These are phyloP conservation scores for Colletotrichum costaricense DNA, from an alignment of 2,329 filamentous ascomycete genomes.

Conservation along the genomic window DNA sequence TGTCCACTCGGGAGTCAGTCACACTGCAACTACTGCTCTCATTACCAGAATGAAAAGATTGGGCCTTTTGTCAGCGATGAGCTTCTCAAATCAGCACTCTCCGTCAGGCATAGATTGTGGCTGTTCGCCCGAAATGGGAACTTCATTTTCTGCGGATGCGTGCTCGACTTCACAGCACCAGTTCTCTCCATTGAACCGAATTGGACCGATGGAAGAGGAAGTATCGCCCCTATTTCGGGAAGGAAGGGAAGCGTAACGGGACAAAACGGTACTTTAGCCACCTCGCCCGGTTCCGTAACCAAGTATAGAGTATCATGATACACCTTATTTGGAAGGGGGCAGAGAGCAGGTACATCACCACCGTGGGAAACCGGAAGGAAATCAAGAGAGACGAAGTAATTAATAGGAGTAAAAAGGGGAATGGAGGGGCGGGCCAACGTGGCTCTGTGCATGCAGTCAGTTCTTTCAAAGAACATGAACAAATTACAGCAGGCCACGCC, in stretches of 20 bases:
- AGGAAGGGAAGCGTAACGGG: too few species aligned
- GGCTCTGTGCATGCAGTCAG: conserved; percentile 6
- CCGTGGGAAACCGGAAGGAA: not conserved
- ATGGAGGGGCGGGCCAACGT: not conserved
- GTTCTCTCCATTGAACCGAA: not conserved
- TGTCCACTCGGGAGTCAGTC: too few species aligned
- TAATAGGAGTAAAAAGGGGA: not conserved
- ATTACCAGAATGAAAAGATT: not conserved
- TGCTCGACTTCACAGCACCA: not conserved
- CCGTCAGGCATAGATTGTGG: not conserved
- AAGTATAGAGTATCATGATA: not conserved
- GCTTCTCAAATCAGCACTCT: not conserved
- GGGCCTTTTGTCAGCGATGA: not conserved
- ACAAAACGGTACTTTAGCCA: too few species aligned
- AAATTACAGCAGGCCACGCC: not conserved
- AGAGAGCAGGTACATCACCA: not conserved
- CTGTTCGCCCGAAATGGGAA: not conserved
- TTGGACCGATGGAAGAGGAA: not conserved
- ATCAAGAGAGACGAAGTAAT: too few species aligned
- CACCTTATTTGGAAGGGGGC: not conserved
- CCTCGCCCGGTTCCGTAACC: not conserved
- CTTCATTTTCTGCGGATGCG: not conserved
- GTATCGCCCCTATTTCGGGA: not conserved
- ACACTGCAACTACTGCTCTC: not conserved
- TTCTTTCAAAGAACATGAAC: not conserved